Evolutionary conservation across 78 protist species (phyloP).

Genomic region (Polysphondylium violaceum): DNA sequence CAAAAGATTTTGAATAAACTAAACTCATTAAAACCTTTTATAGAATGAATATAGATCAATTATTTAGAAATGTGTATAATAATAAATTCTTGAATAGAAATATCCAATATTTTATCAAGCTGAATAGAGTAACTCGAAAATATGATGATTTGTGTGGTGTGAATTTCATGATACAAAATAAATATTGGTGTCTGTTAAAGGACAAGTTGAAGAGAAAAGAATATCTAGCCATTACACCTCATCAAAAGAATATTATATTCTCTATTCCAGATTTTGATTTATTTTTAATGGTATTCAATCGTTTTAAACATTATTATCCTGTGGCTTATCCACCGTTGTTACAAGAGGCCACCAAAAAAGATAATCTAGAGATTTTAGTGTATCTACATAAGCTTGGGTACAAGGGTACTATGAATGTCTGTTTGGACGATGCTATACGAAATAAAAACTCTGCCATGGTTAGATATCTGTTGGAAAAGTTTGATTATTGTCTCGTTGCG

Average conservation of each 20-base stretch:
- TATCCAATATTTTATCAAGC: no score
- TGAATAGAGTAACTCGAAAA: no score
- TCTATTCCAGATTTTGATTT: slow-evolving; percentile 12
- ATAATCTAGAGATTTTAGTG: not conserved
- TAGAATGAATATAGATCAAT: no score
- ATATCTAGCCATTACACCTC: no score
- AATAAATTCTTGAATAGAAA: no score
- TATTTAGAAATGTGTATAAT: no score
- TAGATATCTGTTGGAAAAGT: not conserved
- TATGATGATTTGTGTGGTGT: no score
- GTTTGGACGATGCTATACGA: not conserved
- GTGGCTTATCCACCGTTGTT: slow-evolving; percentile 3
- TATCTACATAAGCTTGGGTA: slow-evolving; percentile 19
- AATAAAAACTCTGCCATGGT: not conserved
- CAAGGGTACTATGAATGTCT: not conserved
- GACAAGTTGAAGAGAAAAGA: no score
- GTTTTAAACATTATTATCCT: slow-evolving; percentile 5
- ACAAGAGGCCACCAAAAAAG: slow-evolving; percentile 4
- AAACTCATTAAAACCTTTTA: no score
- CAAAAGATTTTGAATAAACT: no score
- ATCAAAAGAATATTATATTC: slow-evolving; percentile 3
- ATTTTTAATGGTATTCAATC: not conserved
- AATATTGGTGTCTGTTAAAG: no score
- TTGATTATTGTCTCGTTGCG: not conserved
- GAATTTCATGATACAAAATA: no score